Evolutionary conservation across 1,284 basidiomycete genomes (phyloP).

Genomic region (Quambalaria eucalypti): DNA sequence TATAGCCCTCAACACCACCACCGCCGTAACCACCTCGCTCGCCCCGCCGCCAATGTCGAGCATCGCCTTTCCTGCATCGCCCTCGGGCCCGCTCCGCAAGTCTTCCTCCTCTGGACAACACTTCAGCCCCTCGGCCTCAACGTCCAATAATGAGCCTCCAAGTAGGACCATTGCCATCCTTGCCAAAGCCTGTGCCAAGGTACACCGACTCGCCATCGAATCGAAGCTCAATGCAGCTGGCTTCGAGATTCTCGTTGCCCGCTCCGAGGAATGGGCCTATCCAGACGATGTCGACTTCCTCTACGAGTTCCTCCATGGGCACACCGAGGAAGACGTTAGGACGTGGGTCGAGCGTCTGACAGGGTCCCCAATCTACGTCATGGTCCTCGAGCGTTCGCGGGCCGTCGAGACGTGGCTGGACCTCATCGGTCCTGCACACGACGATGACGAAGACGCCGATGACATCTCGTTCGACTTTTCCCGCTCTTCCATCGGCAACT

Average conservation of each 20-base stretch:
- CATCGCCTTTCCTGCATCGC: too few species aligned
- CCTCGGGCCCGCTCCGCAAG: too few species aligned
- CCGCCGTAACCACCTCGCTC: too few species aligned
- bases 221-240: conserved; percentile 7
- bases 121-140: too few species aligned
- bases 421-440: conserved; percentile 6
- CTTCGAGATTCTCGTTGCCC: conserved; percentile 19
- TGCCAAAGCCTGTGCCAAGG: conserved; percentile 7
- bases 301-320: conserved; percentile 16
- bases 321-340: conserved; percentile 9
- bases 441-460: background rate
- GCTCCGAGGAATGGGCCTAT: conserved; percentile 8
- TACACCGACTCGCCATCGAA: conserved; percentile 17
- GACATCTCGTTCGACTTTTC: conserved; percentile 1
- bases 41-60: too few species aligned
- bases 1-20: too few species aligned
- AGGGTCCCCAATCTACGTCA: conserved; percentile 8
- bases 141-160: too few species aligned
- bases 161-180: conserved; percentile 17
- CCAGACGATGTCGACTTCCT: conserved; percentile 24
- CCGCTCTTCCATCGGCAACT: conserved; percentile 3
- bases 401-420: conserved; percentile 7
- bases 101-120: too few species aligned
- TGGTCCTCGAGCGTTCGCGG: conserved; percentile 16
- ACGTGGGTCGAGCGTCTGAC: conserved; percentile 23